phyloP scores from a whole-genome alignment of 768 basidiomycete genomes.

The Panus rudis region DNA sequence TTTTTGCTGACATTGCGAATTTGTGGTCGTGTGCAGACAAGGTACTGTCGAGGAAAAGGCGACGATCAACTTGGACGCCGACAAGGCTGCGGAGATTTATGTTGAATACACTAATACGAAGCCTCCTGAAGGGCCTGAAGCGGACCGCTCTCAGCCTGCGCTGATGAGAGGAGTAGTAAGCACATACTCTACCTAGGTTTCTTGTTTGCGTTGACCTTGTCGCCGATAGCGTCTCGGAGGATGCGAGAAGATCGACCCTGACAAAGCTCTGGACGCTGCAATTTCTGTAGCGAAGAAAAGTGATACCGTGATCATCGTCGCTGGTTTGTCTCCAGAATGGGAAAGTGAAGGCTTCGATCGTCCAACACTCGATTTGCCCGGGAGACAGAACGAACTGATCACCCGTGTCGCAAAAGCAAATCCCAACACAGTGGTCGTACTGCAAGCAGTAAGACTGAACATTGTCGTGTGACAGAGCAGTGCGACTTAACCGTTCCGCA shows the following conservation, averaged over 20 bases:
- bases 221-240: conserved; percentile 56
- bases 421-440: conserved; percentile 48
- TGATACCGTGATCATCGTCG: conserved; percentile 53
- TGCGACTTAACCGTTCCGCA: conserved; percentile 17
- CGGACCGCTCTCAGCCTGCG: conserved; percentile 52
- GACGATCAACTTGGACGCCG: conserved; percentile 36
- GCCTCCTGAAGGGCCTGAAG: conserved; percentile 37
- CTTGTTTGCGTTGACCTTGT: background rate
- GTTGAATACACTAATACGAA: conserved; percentile 64
- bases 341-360: conserved; percentile 74
- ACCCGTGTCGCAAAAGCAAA: conserved; percentile 44
- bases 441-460: conserved; percentile 47
- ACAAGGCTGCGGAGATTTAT: conserved; percentile 41
- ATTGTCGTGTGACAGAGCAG: background rate
- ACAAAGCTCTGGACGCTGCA: conserved; percentile 49
- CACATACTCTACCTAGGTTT: background rate
- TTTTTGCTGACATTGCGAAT: background rate
- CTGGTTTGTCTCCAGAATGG: conserved; percentile 63
- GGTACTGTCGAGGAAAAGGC: conserved; percentile 63
- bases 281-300: conserved; percentile 44
- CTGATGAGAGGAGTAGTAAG: conserved; percentile 63
- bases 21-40: conserved; percentile 30
- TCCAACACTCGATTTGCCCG: conserved; percentile 52
- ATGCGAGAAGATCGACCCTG: conserved; percentile 51
- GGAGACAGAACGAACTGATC: conserved; percentile 54